Evolutionary conservation across 768 basidiomycete genomes (phyloP).

Genomic region (Rhodotorula kratochvilovae): DNA sequence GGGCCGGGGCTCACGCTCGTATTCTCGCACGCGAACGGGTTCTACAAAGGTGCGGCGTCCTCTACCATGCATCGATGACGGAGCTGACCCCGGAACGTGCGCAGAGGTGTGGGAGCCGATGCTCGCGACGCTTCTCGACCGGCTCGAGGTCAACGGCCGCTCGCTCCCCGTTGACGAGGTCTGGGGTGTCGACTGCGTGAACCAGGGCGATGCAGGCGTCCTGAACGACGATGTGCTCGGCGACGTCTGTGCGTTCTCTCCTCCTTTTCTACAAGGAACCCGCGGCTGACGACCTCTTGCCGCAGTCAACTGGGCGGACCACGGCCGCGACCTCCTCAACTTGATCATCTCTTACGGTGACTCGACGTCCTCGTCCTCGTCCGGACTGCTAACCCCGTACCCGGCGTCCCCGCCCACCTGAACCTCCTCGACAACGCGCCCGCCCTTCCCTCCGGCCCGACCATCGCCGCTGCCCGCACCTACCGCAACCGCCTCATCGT

Average conservation of each 20-base stretch:
- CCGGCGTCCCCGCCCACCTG: background rate
- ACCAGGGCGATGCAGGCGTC: conserved; percentile 78
- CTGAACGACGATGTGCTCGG: conserved; percentile 61
- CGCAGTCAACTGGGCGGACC: conserved; percentile 72
- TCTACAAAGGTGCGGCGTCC: conserved; percentile 68
- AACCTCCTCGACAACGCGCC: conserved; percentile 15
- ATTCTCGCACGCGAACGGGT: conserved; percentile 78
- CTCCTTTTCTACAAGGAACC: background rate
- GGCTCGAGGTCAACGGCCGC: conserved; percentile 24
- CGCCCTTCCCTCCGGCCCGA: background rate
- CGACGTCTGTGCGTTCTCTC: conserved; percentile 56
- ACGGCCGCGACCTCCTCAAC: conserved; percentile 69
- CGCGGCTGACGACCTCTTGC: background rate
- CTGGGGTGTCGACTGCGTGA: conserved; percentile 76
- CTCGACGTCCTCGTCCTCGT: background rate
- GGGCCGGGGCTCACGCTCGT: conserved; percentile 56
- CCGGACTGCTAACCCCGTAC: background rate
- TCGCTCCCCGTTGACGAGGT: conserved; percentile 59
- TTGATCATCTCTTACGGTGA: conserved; percentile 65
- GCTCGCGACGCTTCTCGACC: conserved; percentile 56
- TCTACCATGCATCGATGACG: background rate
- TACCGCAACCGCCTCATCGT: conserved; percentile 50
- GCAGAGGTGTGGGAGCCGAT: conserved; percentile 74
- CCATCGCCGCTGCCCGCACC: background rate
- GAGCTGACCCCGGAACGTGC: background rate